These are phyloP conservation scores for Arabidopsis arenosa DNA, from an alignment of 345 rosid species.

Conservation along the genomic window DNA sequence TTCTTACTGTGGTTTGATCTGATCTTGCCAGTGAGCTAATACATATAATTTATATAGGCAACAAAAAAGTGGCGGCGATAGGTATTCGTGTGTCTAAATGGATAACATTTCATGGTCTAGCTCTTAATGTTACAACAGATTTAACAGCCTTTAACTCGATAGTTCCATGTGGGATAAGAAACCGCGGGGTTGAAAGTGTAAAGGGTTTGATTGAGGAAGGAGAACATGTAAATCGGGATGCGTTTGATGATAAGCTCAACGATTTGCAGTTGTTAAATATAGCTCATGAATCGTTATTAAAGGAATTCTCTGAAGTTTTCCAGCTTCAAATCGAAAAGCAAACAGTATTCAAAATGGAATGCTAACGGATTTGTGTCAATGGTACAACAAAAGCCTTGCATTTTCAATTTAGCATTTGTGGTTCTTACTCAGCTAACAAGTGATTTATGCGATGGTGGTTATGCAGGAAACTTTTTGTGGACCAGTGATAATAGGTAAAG, in stretches of 20 bases:
- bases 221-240: not conserved
- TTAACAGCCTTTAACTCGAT: conserved; percentile 69
- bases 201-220: conserved; percentile 50
- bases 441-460: not conserved
- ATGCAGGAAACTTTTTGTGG: conserved; percentile 29
- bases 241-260: conserved; percentile 24
- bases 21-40: not conserved
- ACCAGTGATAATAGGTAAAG: conserved; percentile 1
- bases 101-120: conserved; percentile 82
- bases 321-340: conserved; percentile 54
- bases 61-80: conserved; percentile 78
- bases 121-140: conserved; percentile 84
- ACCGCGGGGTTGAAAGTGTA: conserved; percentile 71
- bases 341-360: not conserved
- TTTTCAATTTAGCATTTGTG: not conserved
- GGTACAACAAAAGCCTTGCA: conserved; percentile 4
- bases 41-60: conserved; percentile 48
- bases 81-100: conserved; percentile 78
- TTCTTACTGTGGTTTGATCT: conserved; percentile 7
- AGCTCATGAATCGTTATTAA: conserved; percentile 57
- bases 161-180: conserved; percentile 78
- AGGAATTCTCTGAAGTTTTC: conserved; percentile 74
- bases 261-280: conserved; percentile 54
- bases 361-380: not conserved
- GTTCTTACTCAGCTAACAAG: not conserved